Evolutionary conservation across 768 basidiomycete genomes (phyloP).

Genomic region (Psilocybe cyanescens): DNA sequence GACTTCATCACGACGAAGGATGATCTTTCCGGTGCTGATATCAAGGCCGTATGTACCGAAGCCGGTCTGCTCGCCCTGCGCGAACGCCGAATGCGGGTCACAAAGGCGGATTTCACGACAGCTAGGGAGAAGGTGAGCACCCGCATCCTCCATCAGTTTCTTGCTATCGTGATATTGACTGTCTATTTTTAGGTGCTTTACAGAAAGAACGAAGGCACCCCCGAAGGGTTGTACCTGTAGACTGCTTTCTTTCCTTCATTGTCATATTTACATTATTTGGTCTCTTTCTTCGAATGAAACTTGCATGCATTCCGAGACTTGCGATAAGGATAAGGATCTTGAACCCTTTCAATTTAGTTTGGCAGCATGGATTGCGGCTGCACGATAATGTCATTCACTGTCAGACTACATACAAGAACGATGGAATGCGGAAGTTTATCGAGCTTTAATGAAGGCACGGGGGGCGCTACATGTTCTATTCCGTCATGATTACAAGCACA

Average conservation of each 20-base stretch:
- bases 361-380: neutral
- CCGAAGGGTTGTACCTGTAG: slow-evolving; percentile 86
- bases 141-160: neutral
- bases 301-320: neutral
- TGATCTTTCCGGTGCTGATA: slow-evolving; percentile 95
- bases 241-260: slow-evolving; percentile 7
- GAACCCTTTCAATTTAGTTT: neutral
- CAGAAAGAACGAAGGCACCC: slow-evolving; percentile 97
- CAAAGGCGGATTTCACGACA: slow-evolving; percentile 85
- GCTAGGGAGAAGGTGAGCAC: slow-evolving; percentile 88
- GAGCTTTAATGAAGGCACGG: neutral
- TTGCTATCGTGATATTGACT: neutral
- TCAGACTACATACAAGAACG: neutral
- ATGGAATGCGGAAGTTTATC: neutral
- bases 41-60: slow-evolving; percentile 99
- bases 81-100: slow-evolving; percentile 94
- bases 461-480: neutral
- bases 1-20: slow-evolving; percentile 97
- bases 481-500: neutral
- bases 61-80: slow-evolving; percentile 95
- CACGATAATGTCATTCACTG: neutral
- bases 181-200: slow-evolving; percentile 51
- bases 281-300: neutral
- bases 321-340: neutral
- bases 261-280: slow-evolving; percentile 13